phyloP scores from a whole-genome alignment of 2,329 filamentous ascomycete genomes.

The Colletotrichum sidae region DNA sequence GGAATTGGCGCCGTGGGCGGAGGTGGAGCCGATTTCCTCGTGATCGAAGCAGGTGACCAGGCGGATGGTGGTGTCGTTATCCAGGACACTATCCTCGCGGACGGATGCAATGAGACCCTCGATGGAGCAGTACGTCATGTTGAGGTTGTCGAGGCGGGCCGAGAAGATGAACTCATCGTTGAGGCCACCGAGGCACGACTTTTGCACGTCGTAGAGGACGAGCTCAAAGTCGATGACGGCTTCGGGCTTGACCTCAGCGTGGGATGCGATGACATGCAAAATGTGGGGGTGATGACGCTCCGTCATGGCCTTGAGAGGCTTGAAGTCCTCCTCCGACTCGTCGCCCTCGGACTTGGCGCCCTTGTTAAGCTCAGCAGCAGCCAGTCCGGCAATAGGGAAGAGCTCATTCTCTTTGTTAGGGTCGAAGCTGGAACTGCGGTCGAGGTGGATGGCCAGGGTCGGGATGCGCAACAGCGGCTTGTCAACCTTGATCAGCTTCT shows the following conservation, averaged over 20 bases:
- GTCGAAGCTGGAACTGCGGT: constrained; percentile 85
- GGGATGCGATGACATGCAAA: constrained; percentile 84
- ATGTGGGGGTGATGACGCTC: constrained; percentile 92
- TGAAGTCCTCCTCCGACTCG: constrained; percentile 67
- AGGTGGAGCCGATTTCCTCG: constrained; percentile 94
- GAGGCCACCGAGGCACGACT: constrained; percentile 87
- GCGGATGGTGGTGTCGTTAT: constrained; percentile 84
- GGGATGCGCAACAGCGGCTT: constrained; percentile 92
- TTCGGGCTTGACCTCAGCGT: constrained; percentile 76
- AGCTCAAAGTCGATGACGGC: constrained; percentile 94
- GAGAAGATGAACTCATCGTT: constrained; percentile 97
- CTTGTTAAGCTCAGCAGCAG: constrained; percentile 88
- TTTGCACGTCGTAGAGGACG: constrained; percentile 96
- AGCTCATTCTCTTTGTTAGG: constrained; percentile 98
- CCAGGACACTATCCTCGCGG: constrained; percentile 70
- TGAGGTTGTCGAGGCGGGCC: constrained; percentile 93
- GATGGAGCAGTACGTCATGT: constrained; percentile 95
- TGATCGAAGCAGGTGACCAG: constrained; percentile 97
- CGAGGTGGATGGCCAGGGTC: constrained; percentile 92
- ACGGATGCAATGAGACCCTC: constrained; percentile 87
- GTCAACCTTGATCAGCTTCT: constrained; percentile 90
- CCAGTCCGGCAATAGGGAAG: constrained; percentile 91
- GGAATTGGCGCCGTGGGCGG: constrained; percentile 92
- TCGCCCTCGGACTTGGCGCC: constrained; percentile 58
- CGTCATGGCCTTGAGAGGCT: constrained; percentile 79